A percentile compares a stretch with the other conserved stretches of the same genome.
phyloP scores from a whole-genome alignment of 2,329 filamentous ascomycete genomes.

The Pyrenophora graminea region DNA sequence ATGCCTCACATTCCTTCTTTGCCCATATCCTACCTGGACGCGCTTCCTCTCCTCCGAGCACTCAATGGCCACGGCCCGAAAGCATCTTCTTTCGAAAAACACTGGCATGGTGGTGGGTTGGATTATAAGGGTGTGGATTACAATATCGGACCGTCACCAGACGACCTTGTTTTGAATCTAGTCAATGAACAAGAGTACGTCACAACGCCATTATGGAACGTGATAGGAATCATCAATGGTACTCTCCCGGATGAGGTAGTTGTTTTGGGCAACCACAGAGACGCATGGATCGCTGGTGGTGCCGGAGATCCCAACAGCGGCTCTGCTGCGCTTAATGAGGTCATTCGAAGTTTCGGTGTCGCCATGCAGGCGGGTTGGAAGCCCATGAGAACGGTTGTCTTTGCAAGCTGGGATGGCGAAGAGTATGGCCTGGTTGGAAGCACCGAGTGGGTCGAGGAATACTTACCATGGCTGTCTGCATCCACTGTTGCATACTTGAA shows the following conservation, averaged over 20 bases:
- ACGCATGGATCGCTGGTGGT: conserved; percentile 87
- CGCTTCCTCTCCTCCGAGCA: conserved; percentile 82
- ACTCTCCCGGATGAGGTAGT: conserved; percentile 83
- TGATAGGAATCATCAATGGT: conserved; percentile 90
- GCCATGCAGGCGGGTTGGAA: conserved; percentile 77
- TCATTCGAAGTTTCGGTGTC: conserved; percentile 73
- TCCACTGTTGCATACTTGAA: conserved; percentile 83
- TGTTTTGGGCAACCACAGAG: conserved; percentile 87
- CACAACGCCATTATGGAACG: conserved; percentile 65
- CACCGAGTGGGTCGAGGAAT: conserved; percentile 93
- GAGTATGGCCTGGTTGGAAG: conserved; percentile 86
- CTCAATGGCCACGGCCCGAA: conserved; percentile 87
- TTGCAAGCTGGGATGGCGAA: conserved; percentile 70
- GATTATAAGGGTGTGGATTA: conserved; percentile 81
- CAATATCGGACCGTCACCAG: conserved; percentile 80
- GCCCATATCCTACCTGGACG: conserved; percentile 86
- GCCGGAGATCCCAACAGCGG: conserved; percentile 83
- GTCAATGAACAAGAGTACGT: conserved; percentile 57
- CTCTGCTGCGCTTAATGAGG: conserved; percentile 77
- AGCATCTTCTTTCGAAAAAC: conserved; percentile 71
- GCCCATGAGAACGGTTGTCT: conserved; percentile 86
- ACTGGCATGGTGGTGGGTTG: conserved; percentile 75
- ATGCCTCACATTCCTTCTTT: conserved; percentile 88
- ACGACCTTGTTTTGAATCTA: conserved; percentile 60
- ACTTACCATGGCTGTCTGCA: conserved; percentile 75